Percentiles rank a stretch among this genome's conserved stretches.
Conservation (phyloP, 2,329 filamentous ascomycete genomes). For the Paraphoma chrysanthemicola region DNA sequence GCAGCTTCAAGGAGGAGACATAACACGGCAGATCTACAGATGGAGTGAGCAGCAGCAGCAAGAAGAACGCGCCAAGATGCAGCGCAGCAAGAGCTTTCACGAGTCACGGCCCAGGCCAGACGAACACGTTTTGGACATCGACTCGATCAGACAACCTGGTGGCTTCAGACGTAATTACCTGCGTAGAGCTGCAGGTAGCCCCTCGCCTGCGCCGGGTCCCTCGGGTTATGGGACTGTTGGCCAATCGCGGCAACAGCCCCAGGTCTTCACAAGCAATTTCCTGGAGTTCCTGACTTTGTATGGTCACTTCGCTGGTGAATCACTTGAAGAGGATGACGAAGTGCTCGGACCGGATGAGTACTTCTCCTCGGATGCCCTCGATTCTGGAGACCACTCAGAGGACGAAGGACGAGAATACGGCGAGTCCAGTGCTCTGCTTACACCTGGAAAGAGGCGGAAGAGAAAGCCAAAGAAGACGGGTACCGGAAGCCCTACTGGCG, state of each 20-base stretch:
- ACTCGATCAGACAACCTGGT: conserved; percentile 89
- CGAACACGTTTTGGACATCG: conserved; percentile 82
- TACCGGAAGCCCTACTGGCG: conserved; percentile 79
- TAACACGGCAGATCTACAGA: conserved; percentile 92
- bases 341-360: conserved; percentile 87
- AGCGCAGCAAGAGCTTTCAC: conserved; percentile 88
- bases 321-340: conserved; percentile 96
- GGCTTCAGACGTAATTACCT: conserved; percentile 93
- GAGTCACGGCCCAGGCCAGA: conserved; percentile 79
- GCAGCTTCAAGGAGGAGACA: conserved; percentile 89
- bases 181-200: conserved; percentile 74
- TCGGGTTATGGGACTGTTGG: conserved; percentile 49
- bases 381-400: conserved; percentile 60
- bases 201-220: conserved; percentile 56
- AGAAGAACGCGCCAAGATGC: conserved; percentile 66
- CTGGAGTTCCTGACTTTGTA: conserved; percentile 95
- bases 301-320: conserved; percentile 96
- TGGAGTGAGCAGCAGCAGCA: conserved; percentile 92
- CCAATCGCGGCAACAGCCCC: conserved; percentile 30
- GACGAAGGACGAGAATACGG: conserved; percentile 76
- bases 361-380: conserved; percentile 79
- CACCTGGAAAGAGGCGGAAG: conserved; percentile 70
- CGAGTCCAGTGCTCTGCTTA: conserved; percentile 85
- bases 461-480: conserved; percentile 80
- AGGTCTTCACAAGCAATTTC: conserved; percentile 82